These are phyloP conservation scores for Schizonepeta tenuifolia DNA, from an alignment of 257 asterid genomes.

Conservation along the genomic window DNA sequence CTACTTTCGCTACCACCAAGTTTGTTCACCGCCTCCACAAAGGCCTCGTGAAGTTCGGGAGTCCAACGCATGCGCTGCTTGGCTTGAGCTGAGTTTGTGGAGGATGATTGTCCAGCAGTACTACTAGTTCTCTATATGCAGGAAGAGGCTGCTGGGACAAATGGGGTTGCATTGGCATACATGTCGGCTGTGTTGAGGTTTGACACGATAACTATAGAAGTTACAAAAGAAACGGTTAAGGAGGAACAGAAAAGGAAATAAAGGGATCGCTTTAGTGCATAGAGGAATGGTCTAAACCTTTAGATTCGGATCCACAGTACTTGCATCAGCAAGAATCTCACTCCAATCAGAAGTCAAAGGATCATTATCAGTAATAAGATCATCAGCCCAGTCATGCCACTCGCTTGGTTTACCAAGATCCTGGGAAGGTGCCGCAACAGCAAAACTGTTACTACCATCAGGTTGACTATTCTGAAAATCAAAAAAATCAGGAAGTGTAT, in stretches of 20 bases:
- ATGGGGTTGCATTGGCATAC: constrained; percentile 45
- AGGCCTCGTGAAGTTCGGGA: constrained; percentile 89
- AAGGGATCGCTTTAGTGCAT: constrained; percentile 15
- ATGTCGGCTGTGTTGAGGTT: constrained; percentile 47
- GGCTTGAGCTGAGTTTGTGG: constrained; percentile 57
- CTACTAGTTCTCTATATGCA: constrained; percentile 47
- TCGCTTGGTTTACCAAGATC: constrained; percentile 50
- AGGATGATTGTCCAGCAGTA: constrained; percentile 47
- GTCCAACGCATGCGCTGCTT: constrained; percentile 96
- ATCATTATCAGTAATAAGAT: constrained; percentile 59
- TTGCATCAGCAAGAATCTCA: constrained; percentile 64
- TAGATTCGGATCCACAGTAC: constrained; percentile 45
- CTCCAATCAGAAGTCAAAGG: constrained; percentile 62
- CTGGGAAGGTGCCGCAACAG: constrained; percentile 42
- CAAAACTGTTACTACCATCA: constrained; percentile 38
- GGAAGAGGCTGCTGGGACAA: constrained; percentile 48
- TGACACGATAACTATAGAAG: constrained; percentile 40
- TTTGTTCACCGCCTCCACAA: constrained; percentile 83
- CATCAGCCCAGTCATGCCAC: constrained; percentile 83
- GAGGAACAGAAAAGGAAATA: background rate
- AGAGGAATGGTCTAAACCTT: constrained; percentile 42
- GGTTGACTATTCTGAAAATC: constrained; percentile 54
- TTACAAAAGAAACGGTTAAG: background rate
- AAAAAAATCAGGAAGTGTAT: constrained; percentile 55
- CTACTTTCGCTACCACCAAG: constrained; percentile 96